Conservation (phyloP, 345 rosid genomes). For the Eutrema yunnanense region DNA sequence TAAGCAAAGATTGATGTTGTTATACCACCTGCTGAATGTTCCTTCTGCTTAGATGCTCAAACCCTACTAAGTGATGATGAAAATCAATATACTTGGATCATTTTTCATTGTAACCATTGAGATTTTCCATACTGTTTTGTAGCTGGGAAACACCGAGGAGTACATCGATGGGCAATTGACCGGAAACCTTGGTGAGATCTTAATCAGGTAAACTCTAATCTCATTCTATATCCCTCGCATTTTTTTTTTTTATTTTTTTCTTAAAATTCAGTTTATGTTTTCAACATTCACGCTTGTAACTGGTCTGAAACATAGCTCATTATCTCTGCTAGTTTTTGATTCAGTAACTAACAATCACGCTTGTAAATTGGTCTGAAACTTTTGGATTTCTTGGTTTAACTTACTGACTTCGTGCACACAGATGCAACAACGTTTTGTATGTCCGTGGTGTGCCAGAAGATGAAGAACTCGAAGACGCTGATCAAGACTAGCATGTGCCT, state of each 20-base stretch:
- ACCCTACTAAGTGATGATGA: neutral
- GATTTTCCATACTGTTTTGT: conserved; percentile 14
- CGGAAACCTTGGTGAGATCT: conserved; percentile 85
- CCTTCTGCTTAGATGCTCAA: too few relatives aligned
- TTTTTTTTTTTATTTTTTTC: too few relatives aligned
- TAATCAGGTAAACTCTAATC: conserved; percentile 54
- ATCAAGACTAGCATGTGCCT: conserved; percentile 36
- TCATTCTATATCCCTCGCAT: too few relatives aligned
- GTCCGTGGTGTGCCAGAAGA: conserved; percentile 94
- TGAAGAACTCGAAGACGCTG: conserved; percentile 83
- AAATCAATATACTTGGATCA: neutral
- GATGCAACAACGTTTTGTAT: conserved; percentile 92
- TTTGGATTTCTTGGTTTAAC: neutral
- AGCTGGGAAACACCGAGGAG: conserved; percentile 91
- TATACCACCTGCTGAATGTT: neutral
- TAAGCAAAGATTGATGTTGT: neutral
- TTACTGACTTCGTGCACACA: conserved; percentile 14
- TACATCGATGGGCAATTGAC: conserved; percentile 79
- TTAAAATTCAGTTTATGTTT: neutral
- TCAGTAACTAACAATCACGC: too few relatives aligned
- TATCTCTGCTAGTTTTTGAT: too few relatives aligned
- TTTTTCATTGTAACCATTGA: neutral
- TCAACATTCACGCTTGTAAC: too few relatives aligned
- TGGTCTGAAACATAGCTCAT: too few relatives aligned
- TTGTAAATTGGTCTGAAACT: neutral